Evolutionary conservation across 768 basidiomycete species (phyloP).

Genomic region (Hygrophoropsis aurantiaca): DNA sequence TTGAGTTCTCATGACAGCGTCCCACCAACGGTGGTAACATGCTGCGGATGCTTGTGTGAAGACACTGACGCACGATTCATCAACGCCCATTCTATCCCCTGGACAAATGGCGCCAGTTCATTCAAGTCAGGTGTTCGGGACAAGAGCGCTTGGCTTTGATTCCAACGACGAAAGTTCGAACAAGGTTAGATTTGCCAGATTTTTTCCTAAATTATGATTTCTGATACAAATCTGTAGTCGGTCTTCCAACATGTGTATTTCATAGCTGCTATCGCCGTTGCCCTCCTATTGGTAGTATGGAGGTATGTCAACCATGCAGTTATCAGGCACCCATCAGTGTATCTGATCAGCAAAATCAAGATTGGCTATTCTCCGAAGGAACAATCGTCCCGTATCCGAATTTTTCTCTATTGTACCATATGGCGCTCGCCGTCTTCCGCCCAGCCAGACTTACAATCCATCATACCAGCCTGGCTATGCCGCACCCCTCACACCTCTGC

Average conservation of each 20-base stretch:
- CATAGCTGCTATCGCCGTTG: constrained; percentile 12
- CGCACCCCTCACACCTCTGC: constrained; percentile 17
- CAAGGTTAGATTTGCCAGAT: constrained; percentile 14
- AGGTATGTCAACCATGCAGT: constrained; percentile 13
- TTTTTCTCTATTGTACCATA: constrained; percentile 18
- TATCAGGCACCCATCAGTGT: background rate
- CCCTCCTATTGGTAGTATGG: constrained; percentile 14
- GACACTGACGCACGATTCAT: background rate
- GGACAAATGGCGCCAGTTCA: constrained; percentile 11
- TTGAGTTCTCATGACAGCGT: background rate
- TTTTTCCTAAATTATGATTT: background rate
- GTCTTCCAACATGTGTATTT: constrained; percentile 22
- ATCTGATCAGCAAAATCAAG: constrained; percentile 4
- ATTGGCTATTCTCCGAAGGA: constrained; percentile 21
- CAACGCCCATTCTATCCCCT: no score
- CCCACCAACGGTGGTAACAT: constrained; percentile 1
- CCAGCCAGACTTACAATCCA: constrained; percentile 4
- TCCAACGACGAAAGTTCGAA: background rate
- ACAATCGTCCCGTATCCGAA: constrained; percentile 10
- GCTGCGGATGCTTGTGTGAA: constrained; percentile 5
- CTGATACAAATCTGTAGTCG: constrained; percentile 10
- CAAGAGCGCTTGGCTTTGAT: background rate
- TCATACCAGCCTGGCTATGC: constrained; percentile 11
- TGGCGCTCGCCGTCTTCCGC: constrained; percentile 6
- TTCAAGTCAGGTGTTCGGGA: background rate